Base-by-base conservation (phyloP, 192 early-diverging fungal genomes). In the Ambispora gerdemannii region DNA sequence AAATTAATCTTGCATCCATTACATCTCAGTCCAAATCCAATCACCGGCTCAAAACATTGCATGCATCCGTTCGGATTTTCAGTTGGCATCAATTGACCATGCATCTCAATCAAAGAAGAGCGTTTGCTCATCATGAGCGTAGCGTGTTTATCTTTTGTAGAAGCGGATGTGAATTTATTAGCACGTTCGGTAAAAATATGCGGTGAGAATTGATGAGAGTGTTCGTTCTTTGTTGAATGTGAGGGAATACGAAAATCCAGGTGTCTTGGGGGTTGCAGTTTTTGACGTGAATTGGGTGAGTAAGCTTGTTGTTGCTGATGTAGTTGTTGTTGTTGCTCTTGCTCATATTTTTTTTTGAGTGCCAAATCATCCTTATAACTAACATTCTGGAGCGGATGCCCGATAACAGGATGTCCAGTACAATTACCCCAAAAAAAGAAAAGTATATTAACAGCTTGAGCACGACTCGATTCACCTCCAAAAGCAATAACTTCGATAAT, bases 401-500 rank as follows among this genome's bases (percentile, higher is more conserved):
- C 81, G 33, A 87, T 72, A 50, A 78, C 25, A 63, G 75, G 50
- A 75, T 81, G 75, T 52, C 85, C 76, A 63, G 75, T 47, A 72
- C 78, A 76, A 33, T 67, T 68, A 60, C 68, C 65, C 49, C 80
- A 82, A 72, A 76, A 82, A 25, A 74, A 67, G 25, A 82, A 77
- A n/a, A 82, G 49, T n/a, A 82, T 73, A 34, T 80, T 74, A 17
- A 74, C 71, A 4, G 76, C 81, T 32, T 70, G 74, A 8, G 58
- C 65, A 17, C 77, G 67, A 38, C 79, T 31, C 60, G 66, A 36
- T 15, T 36, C 38, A 52, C 72, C 56, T 59, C 82, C 71, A 59
- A 78, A 49, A 2, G 85, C 76, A 43, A 87, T 83, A 3, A 84
- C 76, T 35, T 87, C 75, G 8, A 87, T 65, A 6, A 87, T 24